Conservation (phyloP, 192 early-diverging fungal genomes). For the Coemansia sp. region DNA sequence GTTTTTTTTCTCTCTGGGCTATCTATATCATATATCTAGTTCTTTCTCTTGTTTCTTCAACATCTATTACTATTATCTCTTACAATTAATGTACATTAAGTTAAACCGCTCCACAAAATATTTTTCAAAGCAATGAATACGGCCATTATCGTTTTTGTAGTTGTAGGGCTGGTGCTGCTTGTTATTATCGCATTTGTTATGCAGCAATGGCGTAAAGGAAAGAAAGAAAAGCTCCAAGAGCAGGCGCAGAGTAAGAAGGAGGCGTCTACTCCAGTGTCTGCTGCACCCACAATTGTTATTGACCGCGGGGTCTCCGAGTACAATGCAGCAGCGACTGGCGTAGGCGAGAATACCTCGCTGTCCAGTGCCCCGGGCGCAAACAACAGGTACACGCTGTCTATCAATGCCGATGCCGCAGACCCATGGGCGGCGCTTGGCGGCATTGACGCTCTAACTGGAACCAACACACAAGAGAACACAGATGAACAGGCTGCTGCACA, state of each 20-base stretch:
- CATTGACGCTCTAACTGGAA: not conserved
- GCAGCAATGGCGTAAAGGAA: not conserved
- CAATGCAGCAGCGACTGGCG: not conserved
- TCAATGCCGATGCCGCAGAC: not conserved
- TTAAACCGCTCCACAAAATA: too few relatives aligned
- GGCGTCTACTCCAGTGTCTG: not conserved
- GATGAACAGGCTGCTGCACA: not conserved
- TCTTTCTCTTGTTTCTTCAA: not conserved
- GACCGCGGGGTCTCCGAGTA: not conserved
- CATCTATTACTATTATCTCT: not conserved
- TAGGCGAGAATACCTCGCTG: not conserved
- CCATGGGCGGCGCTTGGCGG: conserved; percentile 6
- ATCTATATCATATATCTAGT: not conserved
- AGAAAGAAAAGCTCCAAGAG: not conserved
- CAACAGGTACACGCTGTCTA: not conserved
- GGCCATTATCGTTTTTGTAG: not conserved
- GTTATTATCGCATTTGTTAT: not conserved
- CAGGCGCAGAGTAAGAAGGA: not conserved
- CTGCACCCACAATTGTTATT: not conserved
- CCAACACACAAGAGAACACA: not conserved
- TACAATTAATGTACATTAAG: not conserved
- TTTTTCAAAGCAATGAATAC: not conserved
- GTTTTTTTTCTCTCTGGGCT: not conserved
- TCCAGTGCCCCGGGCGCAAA: not conserved
- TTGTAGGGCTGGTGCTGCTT: not conserved